Conservation (phyloP, 169 alveolate genomes). For the Plasmodium cynomolgi region DNA sequence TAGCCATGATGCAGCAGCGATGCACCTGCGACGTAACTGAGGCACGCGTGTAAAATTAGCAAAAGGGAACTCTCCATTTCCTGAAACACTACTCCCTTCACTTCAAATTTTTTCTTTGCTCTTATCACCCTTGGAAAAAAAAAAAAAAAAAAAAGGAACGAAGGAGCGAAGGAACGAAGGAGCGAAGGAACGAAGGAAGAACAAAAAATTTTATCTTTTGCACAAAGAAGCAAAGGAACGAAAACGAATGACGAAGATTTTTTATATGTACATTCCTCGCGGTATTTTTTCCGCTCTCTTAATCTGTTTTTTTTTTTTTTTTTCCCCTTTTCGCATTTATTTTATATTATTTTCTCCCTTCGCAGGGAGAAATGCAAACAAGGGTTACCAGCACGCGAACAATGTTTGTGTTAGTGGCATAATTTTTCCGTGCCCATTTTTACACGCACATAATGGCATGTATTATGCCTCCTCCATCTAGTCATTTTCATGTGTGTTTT, state of each 20-base stretch:
- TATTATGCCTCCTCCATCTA: neutral
- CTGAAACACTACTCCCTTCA: neutral
- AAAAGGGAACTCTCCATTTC: constrained; percentile 2
- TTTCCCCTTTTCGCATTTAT: neutral
- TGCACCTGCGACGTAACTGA: neutral
- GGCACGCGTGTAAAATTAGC: neutral
- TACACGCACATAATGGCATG: neutral
- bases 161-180: neutral
- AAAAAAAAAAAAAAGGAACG: neutral
- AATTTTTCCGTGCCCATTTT: neutral
- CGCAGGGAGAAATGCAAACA: neutral
- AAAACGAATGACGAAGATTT: neutral
- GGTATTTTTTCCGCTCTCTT: neutral
- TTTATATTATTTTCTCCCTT: neutral
- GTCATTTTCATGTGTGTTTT: neutral
- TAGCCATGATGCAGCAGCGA: neutral
- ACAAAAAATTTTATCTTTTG: neutral
- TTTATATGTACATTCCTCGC: neutral
- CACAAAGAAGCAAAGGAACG: neutral
- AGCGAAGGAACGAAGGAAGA: neutral
- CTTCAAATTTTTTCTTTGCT: neutral
- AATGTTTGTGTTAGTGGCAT: neutral
- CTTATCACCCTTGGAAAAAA: neutral
- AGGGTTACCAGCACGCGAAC: neutral
- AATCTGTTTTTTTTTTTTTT: neutral